Base-by-base conservation (phyloP, 306 rosid genomes). In the Malus fusca region DNA sequence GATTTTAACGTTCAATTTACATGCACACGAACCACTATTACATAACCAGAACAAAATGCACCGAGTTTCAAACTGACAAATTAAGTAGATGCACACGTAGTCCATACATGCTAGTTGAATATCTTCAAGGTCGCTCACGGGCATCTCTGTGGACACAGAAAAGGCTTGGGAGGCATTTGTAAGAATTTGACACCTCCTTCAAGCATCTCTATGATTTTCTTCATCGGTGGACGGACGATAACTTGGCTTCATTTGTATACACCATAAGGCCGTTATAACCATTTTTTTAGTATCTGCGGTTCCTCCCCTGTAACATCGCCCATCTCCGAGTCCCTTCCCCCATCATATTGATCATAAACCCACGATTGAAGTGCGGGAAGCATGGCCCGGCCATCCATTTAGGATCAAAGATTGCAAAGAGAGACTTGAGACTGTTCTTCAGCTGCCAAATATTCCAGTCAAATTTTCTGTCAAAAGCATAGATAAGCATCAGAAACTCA, bases 361-460 rank as follows among this genome's bases (percentile, higher is more conserved):
- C 56, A 68, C 5, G 72, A 30, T 46, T 40, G 17, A 23, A 30
- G 11, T 88, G 89, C 31, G 80, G 80, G 35, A 1, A 15, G 17
- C 2, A 73, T 15, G 72, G 79, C 26, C 68, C 21, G 5, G 8
- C 5, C 5, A 68, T 88, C 44, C 70, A 76, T 86, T 86, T 48
- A 8, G 76, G 18, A 73, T 81, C 52, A 80, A 61, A 74, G 78
- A 28, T 22, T 84, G 90, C 64, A 69, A 79, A 2, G n/a, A 67
- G 2, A n/a, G n/a, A n/a, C n/a, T n/a, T 7, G 22, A 73, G 4
- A 26, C 81, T 0, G 44, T 84, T 60, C 78, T 80, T 22, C 71
- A 78, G 78, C 85, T 82, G 21, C 84, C 81, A n/a, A 35, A 35
- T 35, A 8, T n/a, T 5, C 77, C 78, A 23, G 71, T 79, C 5